phyloP scores from a whole-genome alignment of 179 eudicot species.

The Silene vulgaris region DNA sequence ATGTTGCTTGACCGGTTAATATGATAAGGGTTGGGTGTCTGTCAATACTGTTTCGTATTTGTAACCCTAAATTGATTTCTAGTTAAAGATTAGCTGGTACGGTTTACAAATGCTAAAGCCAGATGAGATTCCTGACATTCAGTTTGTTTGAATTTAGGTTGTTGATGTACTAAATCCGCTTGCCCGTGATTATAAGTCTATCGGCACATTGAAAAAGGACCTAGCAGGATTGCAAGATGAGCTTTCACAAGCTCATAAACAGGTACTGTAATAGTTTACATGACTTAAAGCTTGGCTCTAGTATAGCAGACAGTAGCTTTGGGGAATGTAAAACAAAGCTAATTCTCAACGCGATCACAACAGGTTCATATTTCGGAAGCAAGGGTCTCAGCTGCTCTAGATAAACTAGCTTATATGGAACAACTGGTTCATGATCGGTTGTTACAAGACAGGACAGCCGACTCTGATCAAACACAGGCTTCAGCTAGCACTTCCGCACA shows the following conservation, averaged over 20 bases:
- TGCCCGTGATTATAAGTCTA: conserved; percentile 81
- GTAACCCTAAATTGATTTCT: no score
- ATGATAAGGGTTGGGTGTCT: no score
- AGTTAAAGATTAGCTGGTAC: no score
- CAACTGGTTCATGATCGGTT: conserved; percentile 74
- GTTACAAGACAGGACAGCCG: conserved; percentile 59
- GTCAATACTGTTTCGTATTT: no score
- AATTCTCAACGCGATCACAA: neutral
- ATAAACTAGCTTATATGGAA: conserved; percentile 94
- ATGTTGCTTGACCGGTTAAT: no score
- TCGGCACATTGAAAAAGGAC: conserved; percentile 76
- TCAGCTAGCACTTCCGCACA: conserved; percentile 52
- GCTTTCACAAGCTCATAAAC: conserved; percentile 67
- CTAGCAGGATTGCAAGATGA: conserved; percentile 73
- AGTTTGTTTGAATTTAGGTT: conserved; percentile 42
- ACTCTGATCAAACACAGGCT: conserved; percentile 32
- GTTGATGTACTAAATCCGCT: conserved; percentile 87
- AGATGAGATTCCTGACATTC: conserved; percentile 22
- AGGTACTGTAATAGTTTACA: conserved; percentile 34
- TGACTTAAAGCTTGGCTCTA: no score
- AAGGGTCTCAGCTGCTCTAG: conserved; percentile 74
- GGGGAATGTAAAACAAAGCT: neutral
- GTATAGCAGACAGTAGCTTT: no score
- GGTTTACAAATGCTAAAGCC: neutral
- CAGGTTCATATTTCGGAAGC: conserved; percentile 98